Base-by-base conservation (phyloP, 2,329 filamentous ascomycete species). In the Ceratocystis papillata region DNA sequence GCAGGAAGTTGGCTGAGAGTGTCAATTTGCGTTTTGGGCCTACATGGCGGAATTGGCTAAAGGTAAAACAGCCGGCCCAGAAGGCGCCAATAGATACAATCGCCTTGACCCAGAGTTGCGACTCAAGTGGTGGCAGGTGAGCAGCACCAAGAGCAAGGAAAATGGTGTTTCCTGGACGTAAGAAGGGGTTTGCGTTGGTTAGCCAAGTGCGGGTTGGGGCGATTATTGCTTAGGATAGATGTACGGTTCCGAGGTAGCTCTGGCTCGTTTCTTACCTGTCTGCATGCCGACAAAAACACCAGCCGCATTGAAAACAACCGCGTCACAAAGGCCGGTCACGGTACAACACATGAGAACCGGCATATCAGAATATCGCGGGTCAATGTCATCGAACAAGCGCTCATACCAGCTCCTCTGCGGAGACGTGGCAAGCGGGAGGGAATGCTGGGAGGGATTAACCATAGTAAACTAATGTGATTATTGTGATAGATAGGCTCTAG, bases 111-210 rank as follows among this genome's bases (percentile, higher is more conserved):
- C 79, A 83, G 65, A 79, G 81, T 65, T 76, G 76, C 2, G 80
- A 80, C 67, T 81, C 75, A 67, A 75, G 75, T 22, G 76, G 72
- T 2, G 80, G 82, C 60, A 83, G 80, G 37, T 74, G 73, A 2
- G 82, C 79, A 12, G 81, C 79, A 65, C 82, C 83, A 25, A 86
- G 80, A 20, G 81, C 83, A 48, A 86, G 77, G 74, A 86, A 85
- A 70, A 86, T 80, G 8, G 83, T 86, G 73, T 86, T 86, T 48
- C 83, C 83, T 75, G 50, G 4, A 37, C 8, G 33, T 37, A 37
- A 37, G 8, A 37, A 37, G 33, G 8, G 33, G 10, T 37, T 37
- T 37, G 33, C 10, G 33, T 37, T 2, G 33, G 33, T 37, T 37
- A 37, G 33, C 10, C 33, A 37, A 37, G 33, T 12, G 3, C 33